A percentile compares a stretch with the other conserved stretches of the same genome.
Conservation (phyloP, 305 asterid species). For the Rubia peregrina region DNA sequence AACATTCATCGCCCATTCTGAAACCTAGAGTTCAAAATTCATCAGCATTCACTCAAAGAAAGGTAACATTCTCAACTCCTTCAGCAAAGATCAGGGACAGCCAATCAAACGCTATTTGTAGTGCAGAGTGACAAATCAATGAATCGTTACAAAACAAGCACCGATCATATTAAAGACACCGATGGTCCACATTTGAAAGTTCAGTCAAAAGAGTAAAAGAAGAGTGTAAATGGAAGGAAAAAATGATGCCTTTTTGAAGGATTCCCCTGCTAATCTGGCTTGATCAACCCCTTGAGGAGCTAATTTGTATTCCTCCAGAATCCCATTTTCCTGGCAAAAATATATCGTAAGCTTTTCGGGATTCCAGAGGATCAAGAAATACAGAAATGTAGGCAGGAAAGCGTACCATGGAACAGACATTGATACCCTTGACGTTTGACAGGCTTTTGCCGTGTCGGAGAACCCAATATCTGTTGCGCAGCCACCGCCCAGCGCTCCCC, state of each 20-base stretch:
- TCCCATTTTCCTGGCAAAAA: slow-evolving; percentile 64
- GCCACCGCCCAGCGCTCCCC: slow-evolving; percentile 12
- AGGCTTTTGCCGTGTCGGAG: slow-evolving; percentile 91
- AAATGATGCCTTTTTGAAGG: slow-evolving; percentile 50
- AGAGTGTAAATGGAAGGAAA: neutral
- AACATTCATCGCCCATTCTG: neutral
- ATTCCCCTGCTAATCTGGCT: slow-evolving; percentile 73
- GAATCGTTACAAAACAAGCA: neutral
- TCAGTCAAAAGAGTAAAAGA: too few relatives aligned
- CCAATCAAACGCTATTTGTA: too few relatives aligned
- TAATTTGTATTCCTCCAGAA: slow-evolving; percentile 63
- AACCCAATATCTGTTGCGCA: slow-evolving; percentile 72
- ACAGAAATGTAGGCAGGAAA: too few relatives aligned
- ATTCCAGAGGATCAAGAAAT: too few relatives aligned
- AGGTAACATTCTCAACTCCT: too few relatives aligned
- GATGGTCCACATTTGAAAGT: too few relatives aligned
- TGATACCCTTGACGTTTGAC: slow-evolving; percentile 67
- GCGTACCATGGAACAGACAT: slow-evolving; percentile 67
- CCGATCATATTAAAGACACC: neutral
- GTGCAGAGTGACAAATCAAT: too few relatives aligned
- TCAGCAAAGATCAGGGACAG: neutral
- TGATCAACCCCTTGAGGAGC: slow-evolving; percentile 77
- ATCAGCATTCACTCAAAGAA: too few relatives aligned
- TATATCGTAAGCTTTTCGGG: too few relatives aligned
- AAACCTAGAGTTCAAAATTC: neutral